Evolutionary conservation across 176 grass and related monocot species (phyloP).

Genomic region (Raddia guianensis): DNA sequence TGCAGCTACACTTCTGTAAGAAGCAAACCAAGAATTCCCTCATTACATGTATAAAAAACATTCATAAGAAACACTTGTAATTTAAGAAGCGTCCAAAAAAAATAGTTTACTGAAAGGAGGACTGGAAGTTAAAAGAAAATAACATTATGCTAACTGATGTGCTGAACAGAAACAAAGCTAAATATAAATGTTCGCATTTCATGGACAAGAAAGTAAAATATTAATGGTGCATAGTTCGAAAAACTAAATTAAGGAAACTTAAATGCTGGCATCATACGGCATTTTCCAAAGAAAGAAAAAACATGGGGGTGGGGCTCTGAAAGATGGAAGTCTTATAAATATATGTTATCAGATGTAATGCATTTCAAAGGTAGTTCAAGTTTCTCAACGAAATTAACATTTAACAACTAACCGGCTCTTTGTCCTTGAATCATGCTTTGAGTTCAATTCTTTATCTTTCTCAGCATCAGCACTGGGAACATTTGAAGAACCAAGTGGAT

Average conservation of each 20-base stretch:
- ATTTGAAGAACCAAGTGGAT: conserved; percentile 50
- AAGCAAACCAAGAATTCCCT: not conserved
- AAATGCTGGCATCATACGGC: not conserved
- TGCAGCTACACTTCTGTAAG: not conserved
- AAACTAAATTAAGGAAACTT: conserved; percentile 10
- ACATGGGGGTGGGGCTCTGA: not conserved
- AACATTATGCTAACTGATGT: not conserved
- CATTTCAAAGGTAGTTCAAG: conserved; percentile 19
- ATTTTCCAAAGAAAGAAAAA: not conserved
- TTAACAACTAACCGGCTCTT: conserved; percentile 49
- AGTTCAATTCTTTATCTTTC: conserved; percentile 50
- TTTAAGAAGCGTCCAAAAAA: not conserved
- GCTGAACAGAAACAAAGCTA: conserved; percentile 3
- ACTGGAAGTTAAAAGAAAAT: not conserved
- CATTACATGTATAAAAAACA: not conserved
- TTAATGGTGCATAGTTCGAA: not conserved
- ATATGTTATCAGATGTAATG: conserved; percentile 25
- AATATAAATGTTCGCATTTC: not conserved
- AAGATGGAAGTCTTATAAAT: not conserved
- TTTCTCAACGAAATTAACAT: conserved; percentile 17
- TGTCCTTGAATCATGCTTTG: conserved; percentile 45
- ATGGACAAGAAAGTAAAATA: not conserved
- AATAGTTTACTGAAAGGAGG: conserved; percentile 7
- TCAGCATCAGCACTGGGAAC: conserved; percentile 38
- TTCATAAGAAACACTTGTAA: not conserved